These are phyloP conservation scores for Albizia julibrissin DNA, from an alignment of 306 rosid species.

Conservation along the genomic window DNA sequence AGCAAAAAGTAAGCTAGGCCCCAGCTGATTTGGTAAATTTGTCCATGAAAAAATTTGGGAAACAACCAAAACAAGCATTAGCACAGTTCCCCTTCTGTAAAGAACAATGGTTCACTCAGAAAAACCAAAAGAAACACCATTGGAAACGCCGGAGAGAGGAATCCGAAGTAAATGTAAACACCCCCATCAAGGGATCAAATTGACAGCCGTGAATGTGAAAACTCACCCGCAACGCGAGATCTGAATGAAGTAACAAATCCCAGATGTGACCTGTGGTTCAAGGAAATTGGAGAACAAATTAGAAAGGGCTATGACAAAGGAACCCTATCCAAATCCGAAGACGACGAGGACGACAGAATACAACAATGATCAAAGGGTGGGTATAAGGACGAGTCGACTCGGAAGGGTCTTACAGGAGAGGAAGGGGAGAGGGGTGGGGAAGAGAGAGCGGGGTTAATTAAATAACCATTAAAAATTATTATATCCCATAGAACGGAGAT, in stretches of 20 bases:
- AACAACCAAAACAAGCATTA: not conserved
- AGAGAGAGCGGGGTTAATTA: too few species aligned
- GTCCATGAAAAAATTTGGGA: not conserved
- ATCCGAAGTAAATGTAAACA: constrained; percentile 12
- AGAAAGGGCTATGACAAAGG: not conserved
- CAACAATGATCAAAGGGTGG: not conserved
- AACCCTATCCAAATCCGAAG: constrained; percentile 26
- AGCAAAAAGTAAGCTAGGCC: not conserved
- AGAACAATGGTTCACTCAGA: not conserved
- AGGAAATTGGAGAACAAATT: not conserved
- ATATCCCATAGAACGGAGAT: too few species aligned
- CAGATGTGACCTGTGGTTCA: not conserved
- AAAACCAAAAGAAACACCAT: not conserved
- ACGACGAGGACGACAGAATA: constrained; percentile 1
- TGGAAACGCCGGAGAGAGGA: not conserved
- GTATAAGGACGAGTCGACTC: constrained; percentile 56
- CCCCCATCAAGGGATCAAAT: constrained; percentile 21
- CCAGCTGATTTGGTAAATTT: not conserved
- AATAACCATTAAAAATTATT: too few species aligned
- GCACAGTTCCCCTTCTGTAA: not conserved
- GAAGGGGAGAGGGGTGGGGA: too few species aligned
- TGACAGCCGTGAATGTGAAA: constrained; percentile 31
- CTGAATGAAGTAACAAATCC: constrained; percentile 36
- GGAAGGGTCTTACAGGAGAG: too few species aligned
- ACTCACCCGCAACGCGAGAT: constrained; percentile 64